Base-by-base conservation (phyloP, 352 stramenopile genomes). In the Pythium plurisporium region DNA sequence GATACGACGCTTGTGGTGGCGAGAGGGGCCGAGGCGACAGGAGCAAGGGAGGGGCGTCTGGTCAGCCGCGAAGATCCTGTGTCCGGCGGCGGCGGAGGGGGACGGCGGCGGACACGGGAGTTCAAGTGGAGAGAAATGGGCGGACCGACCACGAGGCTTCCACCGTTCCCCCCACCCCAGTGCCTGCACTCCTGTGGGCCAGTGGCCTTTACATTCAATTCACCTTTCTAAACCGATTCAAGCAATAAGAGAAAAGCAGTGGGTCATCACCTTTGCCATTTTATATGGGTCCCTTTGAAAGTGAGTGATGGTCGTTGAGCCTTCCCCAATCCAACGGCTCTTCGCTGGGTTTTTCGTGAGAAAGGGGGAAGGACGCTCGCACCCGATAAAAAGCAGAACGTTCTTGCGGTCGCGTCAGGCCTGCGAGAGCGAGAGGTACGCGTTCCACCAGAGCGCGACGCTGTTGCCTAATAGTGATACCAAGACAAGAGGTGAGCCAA, bases 401-500 rank as follows among this genome's bases (percentile, higher is more conserved):
- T 59, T 65, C 58, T 65, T 65, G 58, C 59, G 26, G 58, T 31
- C 12, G 0, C 2, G 23, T 55, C 65, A 83, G 43, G 64, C 60
- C 59, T 88, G 78, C 30, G 72, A 65, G 62, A 91, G 76, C 30
- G 78, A 89, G 49, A 91, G 63, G 64, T 91, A 91, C 65, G 76
- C 72, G 55, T 87, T 91, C 80, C 80, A 91, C 80, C 78, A 89
- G 26, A 91, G 74, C 26, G 78, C 78, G 29, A 87, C 61, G 49
- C 69, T 72, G 50, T 89, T 89, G 57, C 78, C 80, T 90, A 40
- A 12, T 15, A 62, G 34, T n/a, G 22, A 49, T 30, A 46, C 22
- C 11, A 34, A 23, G 26, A 31, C 4, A 23, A 1, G 23, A n/a
- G 10, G 33, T 36, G 11, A 23, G 25, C 26, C 2, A 10, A 19